Conservation (phyloP, 2,329 filamentous ascomycete genomes). For the Pseudocercospora crystallina region DNA sequence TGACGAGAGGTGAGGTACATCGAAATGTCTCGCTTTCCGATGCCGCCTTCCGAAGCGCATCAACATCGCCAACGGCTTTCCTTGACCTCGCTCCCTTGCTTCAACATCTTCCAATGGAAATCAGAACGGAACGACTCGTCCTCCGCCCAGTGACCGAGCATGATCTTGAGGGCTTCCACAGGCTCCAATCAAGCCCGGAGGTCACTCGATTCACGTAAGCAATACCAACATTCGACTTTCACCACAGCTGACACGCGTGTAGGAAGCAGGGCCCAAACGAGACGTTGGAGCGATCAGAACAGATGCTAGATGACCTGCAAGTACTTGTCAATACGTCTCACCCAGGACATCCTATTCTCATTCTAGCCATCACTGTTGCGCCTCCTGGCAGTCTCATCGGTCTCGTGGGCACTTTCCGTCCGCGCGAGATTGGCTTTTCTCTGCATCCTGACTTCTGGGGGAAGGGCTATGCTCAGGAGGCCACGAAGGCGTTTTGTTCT, state of each 20-base stretch:
- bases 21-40: too few relatives aligned
- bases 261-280: slow-evolving; percentile 22
- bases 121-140: slow-evolving; percentile 14
- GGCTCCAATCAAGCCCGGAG: slow-evolving; percentile 17
- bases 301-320: slow-evolving; percentile 24
- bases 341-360: slow-evolving; percentile 12
- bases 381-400: slow-evolving; percentile 17
- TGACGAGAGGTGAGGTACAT: too few relatives aligned
- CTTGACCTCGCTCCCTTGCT: too few relatives aligned
- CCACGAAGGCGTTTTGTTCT: slow-evolving; percentile 14
- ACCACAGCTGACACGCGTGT: neutral
- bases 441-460: slow-evolving; percentile 21
- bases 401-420: slow-evolving; percentile 20
- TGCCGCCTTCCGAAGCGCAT: too few relatives aligned
- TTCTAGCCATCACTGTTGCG: slow-evolving; percentile 16
- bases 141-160: slow-evolving; percentile 15
- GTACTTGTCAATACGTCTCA: slow-evolving; percentile 17
- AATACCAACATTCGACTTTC: neutral
- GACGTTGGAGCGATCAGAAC: slow-evolving; percentile 8
- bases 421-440: slow-evolving; percentile 23
- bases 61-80: too few relatives aligned
- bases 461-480: slow-evolving; percentile 20
- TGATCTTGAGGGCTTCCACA: slow-evolving; percentile 19
- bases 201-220: slow-evolving; percentile 21
- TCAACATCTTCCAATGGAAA: slow-evolving; percentile 5